Evolutionary conservation across 768 basidiomycete species (phyloP).

Genomic region (Sarcomyxa edulis): DNA sequence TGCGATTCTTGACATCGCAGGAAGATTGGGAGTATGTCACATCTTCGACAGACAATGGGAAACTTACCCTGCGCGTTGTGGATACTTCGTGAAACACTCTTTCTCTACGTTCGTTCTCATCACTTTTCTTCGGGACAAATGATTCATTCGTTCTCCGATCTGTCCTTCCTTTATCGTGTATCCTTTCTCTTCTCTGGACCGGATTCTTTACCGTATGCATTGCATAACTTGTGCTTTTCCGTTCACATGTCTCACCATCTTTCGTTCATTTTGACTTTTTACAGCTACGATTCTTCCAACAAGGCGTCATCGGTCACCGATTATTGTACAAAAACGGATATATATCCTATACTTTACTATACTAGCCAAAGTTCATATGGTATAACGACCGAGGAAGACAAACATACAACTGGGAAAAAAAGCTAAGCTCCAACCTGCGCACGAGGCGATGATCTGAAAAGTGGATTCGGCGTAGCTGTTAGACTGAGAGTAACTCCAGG

Average conservation of each 20-base stretch:
- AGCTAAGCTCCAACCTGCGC: too few relatives aligned
- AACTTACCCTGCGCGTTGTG: constrained; percentile 54
- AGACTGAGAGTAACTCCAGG: too few relatives aligned
- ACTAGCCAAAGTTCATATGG: too few relatives aligned
- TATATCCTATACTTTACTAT: too few relatives aligned
- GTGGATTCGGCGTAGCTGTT: too few relatives aligned
- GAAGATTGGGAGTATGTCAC: constrained; percentile 56
- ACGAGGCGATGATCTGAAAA: too few relatives aligned
- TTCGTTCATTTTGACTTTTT: background rate
- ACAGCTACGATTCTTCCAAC: too few relatives aligned
- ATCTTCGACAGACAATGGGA: constrained; percentile 36
- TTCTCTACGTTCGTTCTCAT: constrained; percentile 7
- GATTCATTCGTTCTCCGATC: background rate
- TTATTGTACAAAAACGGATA: too few relatives aligned
- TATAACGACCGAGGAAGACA: too few relatives aligned
- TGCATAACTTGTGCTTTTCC: background rate
- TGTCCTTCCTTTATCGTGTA: background rate
- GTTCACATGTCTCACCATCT: background rate
- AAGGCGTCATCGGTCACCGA: too few relatives aligned
- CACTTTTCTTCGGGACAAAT: background rate
- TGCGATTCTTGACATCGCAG: constrained; percentile 47
- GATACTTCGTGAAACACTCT: constrained; percentile 28
- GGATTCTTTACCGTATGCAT: too few relatives aligned
- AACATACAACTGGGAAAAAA: too few relatives aligned
- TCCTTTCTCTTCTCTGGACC: constrained; percentile 1